Base-by-base conservation (phyloP, 345 rosid genomes). In the Melaleuca alternifolia region DNA sequence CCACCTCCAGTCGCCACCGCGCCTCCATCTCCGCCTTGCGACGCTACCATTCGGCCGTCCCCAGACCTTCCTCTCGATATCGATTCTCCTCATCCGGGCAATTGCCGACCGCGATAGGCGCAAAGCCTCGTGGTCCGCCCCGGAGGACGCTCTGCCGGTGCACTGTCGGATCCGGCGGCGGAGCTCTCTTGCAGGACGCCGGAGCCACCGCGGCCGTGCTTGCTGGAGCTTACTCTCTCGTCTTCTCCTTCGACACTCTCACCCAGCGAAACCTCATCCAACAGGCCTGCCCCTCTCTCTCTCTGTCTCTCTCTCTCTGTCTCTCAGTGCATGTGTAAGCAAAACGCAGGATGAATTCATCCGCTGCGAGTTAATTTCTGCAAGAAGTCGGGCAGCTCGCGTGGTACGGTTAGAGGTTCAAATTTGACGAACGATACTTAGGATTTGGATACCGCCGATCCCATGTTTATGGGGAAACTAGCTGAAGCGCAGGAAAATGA, bases 141-240 rank as follows among this genome's bases (percentile, higher is more conserved):
- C 84, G 46, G 57, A 54, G 54, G 16, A 75, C 65, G 28, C 87
- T 30, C 37, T 48, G 26, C 77, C 16, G 76, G 50, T 44, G 85
- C 81, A 75, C 81, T 24, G 85, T 77, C 52, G 62, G 83, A 48
- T 82, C 86, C 46, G 30, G 87, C 6, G 86, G 81, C 46, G 89
- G 91, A 52, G 83, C 87, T 53, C 50, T 94, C 37, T 84, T 93
- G 81, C 98, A 85, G 85, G 98, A 97, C 82, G 91, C 91, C 30
- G 97, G 91, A 54, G 97, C 98, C 83, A 91, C 98, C 24, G 90
- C 90, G 15, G 93, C 94, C 6, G 95, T 96, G 4, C 93, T 96
- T 30, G 92, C 92, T 54, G 96, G 98, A 76, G 98, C 99, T 0
- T 96, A 94, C 86, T 88, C 89, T 62, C 95, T 97, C 7, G 98